Evolutionary conservation across 1,284 basidiomycete genomes (phyloP).

Genomic region (Malassezia vespertilionis): DNA sequence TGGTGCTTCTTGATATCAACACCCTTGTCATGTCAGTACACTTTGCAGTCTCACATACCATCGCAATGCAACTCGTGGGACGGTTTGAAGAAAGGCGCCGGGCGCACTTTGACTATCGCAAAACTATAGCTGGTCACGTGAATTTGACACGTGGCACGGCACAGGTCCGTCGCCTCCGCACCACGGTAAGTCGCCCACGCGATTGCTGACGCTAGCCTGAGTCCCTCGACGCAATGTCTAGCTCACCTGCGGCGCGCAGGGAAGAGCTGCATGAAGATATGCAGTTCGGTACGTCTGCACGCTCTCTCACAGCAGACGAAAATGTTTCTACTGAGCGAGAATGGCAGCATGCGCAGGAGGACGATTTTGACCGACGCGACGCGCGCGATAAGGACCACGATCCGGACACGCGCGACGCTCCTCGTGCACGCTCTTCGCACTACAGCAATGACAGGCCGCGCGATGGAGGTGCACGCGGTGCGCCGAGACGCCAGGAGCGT

Average conservation of each 20-base stretch:
- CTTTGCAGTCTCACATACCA: slow-evolving; percentile 8
- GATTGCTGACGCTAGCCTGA: slow-evolving; percentile 9
- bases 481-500: no score
- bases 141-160: slow-evolving; percentile 1
- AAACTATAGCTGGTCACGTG: slow-evolving; percentile 17
- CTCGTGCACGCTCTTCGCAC: slow-evolving; percentile 13
- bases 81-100: slow-evolving; percentile 11
- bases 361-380: slow-evolving; percentile 17
- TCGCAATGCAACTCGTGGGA: slow-evolving; percentile 17
- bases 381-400: slow-evolving; percentile 17
- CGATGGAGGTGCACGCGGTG: slow-evolving; percentile 2
- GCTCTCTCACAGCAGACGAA: background rate
- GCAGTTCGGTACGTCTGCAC: slow-evolving; percentile 1
- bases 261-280: slow-evolving; percentile 10
- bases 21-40: slow-evolving; percentile 57
- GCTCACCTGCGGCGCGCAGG: slow-evolving; percentile 1
- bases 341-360: slow-evolving; percentile 13
- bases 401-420: slow-evolving; percentile 21
- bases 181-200: slow-evolving; percentile 6
- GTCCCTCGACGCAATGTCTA: slow-evolving; percentile 7
- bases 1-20: slow-evolving; percentile 95
- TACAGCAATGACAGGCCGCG: slow-evolving; percentile 1
- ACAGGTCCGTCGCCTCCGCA: background rate
- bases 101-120: background rate
- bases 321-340: no score